phyloP scores from a whole-genome alignment of 1,284 basidiomycete species.

The Microbotryomycetes sp. region DNA sequence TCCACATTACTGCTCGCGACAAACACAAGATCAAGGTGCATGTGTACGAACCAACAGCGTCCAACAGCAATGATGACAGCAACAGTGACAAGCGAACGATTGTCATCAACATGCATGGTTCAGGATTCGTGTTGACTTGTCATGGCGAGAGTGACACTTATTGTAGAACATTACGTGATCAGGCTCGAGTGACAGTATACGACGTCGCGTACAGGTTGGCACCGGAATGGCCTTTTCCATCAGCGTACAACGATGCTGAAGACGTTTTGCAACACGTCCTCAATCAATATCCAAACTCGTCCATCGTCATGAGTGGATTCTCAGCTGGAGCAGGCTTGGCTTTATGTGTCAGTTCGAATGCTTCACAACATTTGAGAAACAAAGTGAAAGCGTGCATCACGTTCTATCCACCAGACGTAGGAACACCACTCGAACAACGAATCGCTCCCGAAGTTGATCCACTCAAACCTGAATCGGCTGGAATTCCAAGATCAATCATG shows the following conservation, averaged over 20 bases:
- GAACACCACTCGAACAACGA: background rate
- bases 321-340: background rate
- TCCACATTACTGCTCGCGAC: background rate
- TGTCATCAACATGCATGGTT: background rate
- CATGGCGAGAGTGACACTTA: background rate
- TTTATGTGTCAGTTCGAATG: background rate
- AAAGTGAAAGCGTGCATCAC: background rate
- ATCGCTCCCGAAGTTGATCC: background rate
- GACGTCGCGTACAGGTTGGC: background rate
- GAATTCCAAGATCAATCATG: background rate
- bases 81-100: too few relatives aligned
- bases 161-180: background rate
- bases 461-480: background rate
- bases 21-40: background rate
- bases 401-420: background rate
- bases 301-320: background rate
- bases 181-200: background rate
- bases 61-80: too few relatives aligned
- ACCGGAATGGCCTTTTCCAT: background rate
- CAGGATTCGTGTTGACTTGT: background rate
- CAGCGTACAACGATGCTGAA: background rate
- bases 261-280: background rate
- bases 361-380: background rate
- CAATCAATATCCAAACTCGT: background rate
- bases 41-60: background rate